phyloP scores from a whole-genome alignment of 2,329 filamentous ascomycete species.

The Colletotrichum gloeosporioides region DNA sequence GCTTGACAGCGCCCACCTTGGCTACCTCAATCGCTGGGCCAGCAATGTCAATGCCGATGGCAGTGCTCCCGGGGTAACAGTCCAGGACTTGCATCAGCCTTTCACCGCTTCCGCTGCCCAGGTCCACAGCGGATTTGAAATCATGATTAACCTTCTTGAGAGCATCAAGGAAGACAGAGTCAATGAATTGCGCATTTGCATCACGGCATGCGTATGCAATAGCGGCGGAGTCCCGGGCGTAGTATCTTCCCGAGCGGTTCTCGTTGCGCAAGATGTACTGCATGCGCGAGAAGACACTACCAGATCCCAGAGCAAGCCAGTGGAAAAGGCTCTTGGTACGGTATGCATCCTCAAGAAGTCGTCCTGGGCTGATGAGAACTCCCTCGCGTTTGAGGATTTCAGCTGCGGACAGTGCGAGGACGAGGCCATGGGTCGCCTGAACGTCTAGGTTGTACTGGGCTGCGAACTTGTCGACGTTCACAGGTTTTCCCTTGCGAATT shows the following conservation, averaged over 20 bases:
- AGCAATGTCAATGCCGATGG: constrained; percentile 22
- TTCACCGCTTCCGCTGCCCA: constrained; percentile 22
- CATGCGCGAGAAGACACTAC: background rate
- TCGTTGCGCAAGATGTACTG: constrained; percentile 7
- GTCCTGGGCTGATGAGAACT: background rate
- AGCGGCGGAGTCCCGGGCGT: constrained; percentile 16
- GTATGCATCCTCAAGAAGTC: background rate
- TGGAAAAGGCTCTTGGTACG: background rate
- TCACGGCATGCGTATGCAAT: constrained; percentile 15
- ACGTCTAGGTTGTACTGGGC: background rate
- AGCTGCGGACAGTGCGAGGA: background rate
- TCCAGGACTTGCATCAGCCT: constrained; percentile 19
- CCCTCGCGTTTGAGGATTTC: background rate
- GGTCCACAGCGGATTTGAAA: constrained; percentile 16
- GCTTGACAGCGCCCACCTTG: background rate
- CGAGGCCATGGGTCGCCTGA: background rate
- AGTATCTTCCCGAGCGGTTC: constrained; percentile 6
- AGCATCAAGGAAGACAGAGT: background rate
- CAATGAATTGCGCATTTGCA: background rate
- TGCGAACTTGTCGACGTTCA: constrained; percentile 23
- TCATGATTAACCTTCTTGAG: constrained; percentile 2
- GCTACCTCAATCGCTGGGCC: constrained; percentile 12
- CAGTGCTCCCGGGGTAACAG: constrained; percentile 5
- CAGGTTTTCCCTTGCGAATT: constrained; percentile 9
- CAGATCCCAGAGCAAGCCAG: background rate